Evolutionary conservation across 345 rosid species (phyloP), one percentile per base, ranked within the genome.

Genomic region (Hibiscus syriacus): DNA sequence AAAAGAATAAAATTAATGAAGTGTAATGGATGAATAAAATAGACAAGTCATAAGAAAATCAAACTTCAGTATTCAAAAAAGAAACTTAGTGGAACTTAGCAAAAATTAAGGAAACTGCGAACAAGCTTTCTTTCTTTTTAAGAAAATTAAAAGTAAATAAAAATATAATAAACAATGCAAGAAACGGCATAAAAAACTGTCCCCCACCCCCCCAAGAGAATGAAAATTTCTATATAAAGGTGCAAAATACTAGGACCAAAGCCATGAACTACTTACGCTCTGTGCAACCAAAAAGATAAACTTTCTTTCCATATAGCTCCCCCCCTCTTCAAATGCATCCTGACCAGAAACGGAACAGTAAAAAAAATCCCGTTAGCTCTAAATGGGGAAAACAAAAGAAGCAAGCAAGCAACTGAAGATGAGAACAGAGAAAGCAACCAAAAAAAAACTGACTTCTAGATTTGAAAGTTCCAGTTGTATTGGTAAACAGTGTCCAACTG

Each of bases 241-340:
- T 0, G 13, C 14, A 66, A 66, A 36, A 19, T 36, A 60, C 65
- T 4, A 60, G 48, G 48, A 20, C 65, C 14, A 34, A 36, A 45
- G 27, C 26, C 39, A 38, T 45, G 32, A 74, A n/a, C 54, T 67
- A 76, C 96, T 80, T 86, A 94, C 99, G 99, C 74, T 95, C 99
- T 13, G 98, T 82, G 75, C 86, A 85, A 59, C 92, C 97, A 52
- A 92, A 95, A 69, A 95, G 80, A 81, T 75, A 95, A 48, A 88
- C 98, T 75, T 80, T 89, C 82, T 84, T 73, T 53, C 90, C 93
- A 48, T 80, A 70, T 20, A 95, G 90, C 79, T 70, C 30, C 98
- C 96, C 16, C 88, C 96, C 78, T 92, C 96, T 74, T 95, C 99
- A 76, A 95, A 82, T 58, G 98, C 95, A 68, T 85, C 74, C 97